Evolutionary conservation across 108 stramenopile species (phyloP).

Genomic region (Nitzschia palea): DNA sequence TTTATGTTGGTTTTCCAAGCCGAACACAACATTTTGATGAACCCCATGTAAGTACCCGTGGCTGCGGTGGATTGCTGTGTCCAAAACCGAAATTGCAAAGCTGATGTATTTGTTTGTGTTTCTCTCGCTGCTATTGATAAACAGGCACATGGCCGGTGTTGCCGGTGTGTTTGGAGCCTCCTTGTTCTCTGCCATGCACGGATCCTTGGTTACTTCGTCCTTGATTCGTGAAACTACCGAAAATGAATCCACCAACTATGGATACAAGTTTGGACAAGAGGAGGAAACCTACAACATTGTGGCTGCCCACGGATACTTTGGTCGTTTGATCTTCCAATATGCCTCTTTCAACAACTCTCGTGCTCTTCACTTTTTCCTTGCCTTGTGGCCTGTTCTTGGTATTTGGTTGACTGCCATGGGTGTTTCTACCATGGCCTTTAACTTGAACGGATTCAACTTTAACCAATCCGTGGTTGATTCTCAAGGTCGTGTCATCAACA

Average conservation of each 20-base stretch:
- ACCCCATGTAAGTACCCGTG: not conserved
- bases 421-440: slow-evolving; percentile 38
- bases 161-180: slow-evolving; percentile 36
- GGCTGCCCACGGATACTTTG: slow-evolving; percentile 43
- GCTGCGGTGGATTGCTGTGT: too few species aligned
- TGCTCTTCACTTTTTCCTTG: slow-evolving; percentile 43
- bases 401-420: slow-evolving; percentile 40
- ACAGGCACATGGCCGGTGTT: slow-evolving; percentile 39
- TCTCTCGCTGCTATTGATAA: too few species aligned
- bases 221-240: slow-evolving; percentile 43
- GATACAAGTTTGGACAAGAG: slow-evolving; percentile 40
- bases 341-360: slow-evolving; percentile 48
- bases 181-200: slow-evolving; percentile 42
- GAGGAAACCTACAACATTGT: slow-evolving; percentile 41
- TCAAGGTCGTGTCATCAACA: slow-evolving; percentile 38
- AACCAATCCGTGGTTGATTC: slow-evolving; percentile 38
- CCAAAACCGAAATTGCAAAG: too few species aligned
- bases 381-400: slow-evolving; percentile 35
- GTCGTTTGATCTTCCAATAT: slow-evolving; percentile 39
- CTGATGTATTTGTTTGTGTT: too few species aligned
- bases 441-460: slow-evolving; percentile 25
- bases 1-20: slow-evolving; percentile 39
- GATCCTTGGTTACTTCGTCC: slow-evolving; percentile 35
- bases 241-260: slow-evolving; percentile 33
- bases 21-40: slow-evolving; percentile 39